These are phyloP conservation scores for Toxicodendron radicans DNA, from an alignment of 345 rosid genomes.

Conservation along the genomic window DNA sequence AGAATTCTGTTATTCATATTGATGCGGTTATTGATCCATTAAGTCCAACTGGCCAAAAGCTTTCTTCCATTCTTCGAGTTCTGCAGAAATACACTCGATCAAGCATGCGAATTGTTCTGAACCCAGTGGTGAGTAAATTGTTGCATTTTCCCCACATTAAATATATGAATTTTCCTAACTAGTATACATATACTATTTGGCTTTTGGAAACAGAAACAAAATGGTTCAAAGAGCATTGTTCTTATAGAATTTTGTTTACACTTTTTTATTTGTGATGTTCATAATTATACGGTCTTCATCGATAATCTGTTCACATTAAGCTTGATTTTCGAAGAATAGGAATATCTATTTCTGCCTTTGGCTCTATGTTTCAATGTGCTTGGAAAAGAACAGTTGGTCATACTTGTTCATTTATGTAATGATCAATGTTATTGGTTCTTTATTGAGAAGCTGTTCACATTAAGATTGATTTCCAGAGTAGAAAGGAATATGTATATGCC, in stretches of 20 bases:
- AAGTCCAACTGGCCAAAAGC: constrained; percentile 88
- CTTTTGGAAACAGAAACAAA: constrained; percentile 5
- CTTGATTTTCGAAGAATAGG: background rate
- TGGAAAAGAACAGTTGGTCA: background rate
- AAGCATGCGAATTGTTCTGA: constrained; percentile 89
- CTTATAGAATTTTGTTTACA: background rate
- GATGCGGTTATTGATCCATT: constrained; percentile 97
- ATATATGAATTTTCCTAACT: background rate
- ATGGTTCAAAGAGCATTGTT: background rate
- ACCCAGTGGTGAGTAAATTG: constrained; percentile 80
- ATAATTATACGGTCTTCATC: background rate
- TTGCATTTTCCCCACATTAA: constrained; percentile 2
- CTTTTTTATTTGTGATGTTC: background rate
- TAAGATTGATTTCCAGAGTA: background rate
- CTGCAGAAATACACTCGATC: constrained; percentile 73
- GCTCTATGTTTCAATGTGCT: background rate
- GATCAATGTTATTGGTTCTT: background rate
- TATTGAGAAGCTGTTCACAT: background rate
- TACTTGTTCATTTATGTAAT: background rate
- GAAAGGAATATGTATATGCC: background rate
- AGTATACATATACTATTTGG: background rate
- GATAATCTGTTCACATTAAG: background rate
- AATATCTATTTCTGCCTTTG: background rate
- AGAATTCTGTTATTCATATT: constrained; percentile 76
- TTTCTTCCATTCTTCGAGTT: constrained; percentile 80